Base-by-base conservation (phyloP, 371 early-diverging fungal species). In the Rhizopus delemar region DNA sequence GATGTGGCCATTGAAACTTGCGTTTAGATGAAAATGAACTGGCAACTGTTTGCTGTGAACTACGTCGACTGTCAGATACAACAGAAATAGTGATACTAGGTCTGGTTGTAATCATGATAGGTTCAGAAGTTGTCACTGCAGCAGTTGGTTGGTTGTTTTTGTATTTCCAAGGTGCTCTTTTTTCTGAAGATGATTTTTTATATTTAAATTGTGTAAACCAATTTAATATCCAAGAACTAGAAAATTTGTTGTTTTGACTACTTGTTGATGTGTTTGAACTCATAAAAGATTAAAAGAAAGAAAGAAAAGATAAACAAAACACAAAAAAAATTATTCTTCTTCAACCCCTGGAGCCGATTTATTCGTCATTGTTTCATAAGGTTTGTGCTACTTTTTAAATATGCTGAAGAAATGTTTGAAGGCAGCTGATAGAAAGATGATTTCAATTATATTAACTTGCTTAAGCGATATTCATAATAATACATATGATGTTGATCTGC, bases 1-100 rank as follows among this genome's bases (percentile, higher is more conserved):
- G 56, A 60, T 60, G 60, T n/a, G 50, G 58, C 31, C 57, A 58
- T 13, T 48, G 45, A 46, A 55, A 55, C 53, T 48, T 29, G 22
- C 29, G 29, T 8, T 6, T 48, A 13, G 71, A 68, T 51, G 68
- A 53, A 5, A 67, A 35, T n/a, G 66, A 63, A 46, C 67, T 64
- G 28, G 50, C 51, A 3, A 57, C 61, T 38, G 70, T 75, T 54
- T 72, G 70, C 46, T 72, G 73, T 39, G 73, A 72, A 29, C 65
- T 63, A 32, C 71, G 53, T 49, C 71, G 22, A 22, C 22, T 60
- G 32, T 67, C 70, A 6, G 63, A 67, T 28, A 56, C 49, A n/a
- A 45, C 52, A 12, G 55, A 61, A 2, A 61, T 60, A 1, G 61
- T 66, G 4, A 66, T 66, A 38, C 61, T 66, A 13, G 68, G 59